Evolutionary conservation across 257 asterid species (phyloP).

Genomic region (Verbena officinalis): DNA sequence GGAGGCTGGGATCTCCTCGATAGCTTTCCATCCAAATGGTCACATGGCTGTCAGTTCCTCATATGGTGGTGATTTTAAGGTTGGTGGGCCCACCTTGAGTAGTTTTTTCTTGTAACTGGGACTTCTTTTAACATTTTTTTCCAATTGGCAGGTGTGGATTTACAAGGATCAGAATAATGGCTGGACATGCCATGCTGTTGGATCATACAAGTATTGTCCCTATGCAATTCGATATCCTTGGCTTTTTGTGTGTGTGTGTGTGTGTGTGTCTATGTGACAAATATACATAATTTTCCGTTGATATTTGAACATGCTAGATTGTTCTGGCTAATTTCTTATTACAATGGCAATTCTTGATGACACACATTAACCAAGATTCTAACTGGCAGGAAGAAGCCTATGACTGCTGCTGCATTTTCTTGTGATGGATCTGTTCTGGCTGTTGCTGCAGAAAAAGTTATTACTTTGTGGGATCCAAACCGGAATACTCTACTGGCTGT

Average conservation of each 20-base stretch:
- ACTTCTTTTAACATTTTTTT: conserved; percentile 19
- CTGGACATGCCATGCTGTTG: conserved; percentile 96
- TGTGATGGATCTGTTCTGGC: conserved; percentile 92
- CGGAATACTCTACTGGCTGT: conserved; percentile 75
- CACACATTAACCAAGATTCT: conserved; percentile 15
- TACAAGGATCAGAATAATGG: conserved; percentile 53
- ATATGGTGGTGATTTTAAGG: conserved; percentile 92
- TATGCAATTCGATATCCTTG: conserved; percentile 15
- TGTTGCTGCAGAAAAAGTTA: conserved; percentile 84
- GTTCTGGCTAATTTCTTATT: not conserved
- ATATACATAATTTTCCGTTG: not conserved
- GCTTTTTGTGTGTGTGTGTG: not conserved
- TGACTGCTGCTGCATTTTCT: conserved; percentile 86
- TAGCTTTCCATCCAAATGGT: conserved; percentile 77
- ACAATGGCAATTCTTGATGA: conserved; percentile 19
- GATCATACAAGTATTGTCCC: conserved; percentile 84
- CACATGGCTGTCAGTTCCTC: conserved; percentile 86
- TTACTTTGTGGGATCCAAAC: conserved; percentile 96
- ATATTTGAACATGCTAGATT: not conserved
- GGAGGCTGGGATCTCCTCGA: conserved; percentile 67
- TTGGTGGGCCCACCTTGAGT: conserved; percentile 33
- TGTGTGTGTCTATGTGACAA: not conserved
- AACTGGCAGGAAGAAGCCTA: conserved; percentile 75
- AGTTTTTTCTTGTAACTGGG: not conserved
- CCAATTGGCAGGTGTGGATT: conserved; percentile 71